Base-by-base conservation (phyloP, 257 asterid species). In the Nicotiana paniculata region DNA sequence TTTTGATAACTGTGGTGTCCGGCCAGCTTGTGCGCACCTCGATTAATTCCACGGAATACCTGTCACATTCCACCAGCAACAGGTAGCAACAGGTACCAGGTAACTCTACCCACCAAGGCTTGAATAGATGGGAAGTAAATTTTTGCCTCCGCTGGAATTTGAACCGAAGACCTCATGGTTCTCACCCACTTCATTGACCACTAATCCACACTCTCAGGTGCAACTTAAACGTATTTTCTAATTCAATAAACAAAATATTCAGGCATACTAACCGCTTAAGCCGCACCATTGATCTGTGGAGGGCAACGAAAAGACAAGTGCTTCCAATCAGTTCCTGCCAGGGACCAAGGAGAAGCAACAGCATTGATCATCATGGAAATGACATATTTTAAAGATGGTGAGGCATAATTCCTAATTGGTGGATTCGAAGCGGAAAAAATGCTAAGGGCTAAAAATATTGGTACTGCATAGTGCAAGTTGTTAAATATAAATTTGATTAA, bases 301-400 rank as follows among this genome's bases (percentile, higher is more conserved):
- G 94, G 85, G 97, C 96, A 84, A 94, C 84, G 79, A 96, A 96
- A 82, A 83, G 66, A 75, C 95, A 85, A 78, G 97, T 90, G 87
- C 99, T 89, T 87, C 99, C 99, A 80, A 93, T 72, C 86, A 92
- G 87, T 87, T 92, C 98, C 99, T 95, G 95, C 89, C 89, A 87
- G 84, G 75, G 79, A 58, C 37, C 63, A 84, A 80, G 37, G 78
- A 74, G 79, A 74, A 74, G 37, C 79, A 74, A 48, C 4, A 74
- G 43, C 48, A 48, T 26, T 48, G 62, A 48, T 48, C 24, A 21
- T 48, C 62, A 74, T 26, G 24, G 79, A 74, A 74, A 46, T 74
- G 62, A 24, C 62, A 74, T 48, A 46, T 72, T 46, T 11, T 46
- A 21, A 11, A 72, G 57, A 72, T 43, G 3, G 78, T 46, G 43